These are phyloP conservation scores for Lecanosticta acicola DNA, from an alignment of 2,329 filamentous ascomycete genomes.

Conservation along the genomic window DNA sequence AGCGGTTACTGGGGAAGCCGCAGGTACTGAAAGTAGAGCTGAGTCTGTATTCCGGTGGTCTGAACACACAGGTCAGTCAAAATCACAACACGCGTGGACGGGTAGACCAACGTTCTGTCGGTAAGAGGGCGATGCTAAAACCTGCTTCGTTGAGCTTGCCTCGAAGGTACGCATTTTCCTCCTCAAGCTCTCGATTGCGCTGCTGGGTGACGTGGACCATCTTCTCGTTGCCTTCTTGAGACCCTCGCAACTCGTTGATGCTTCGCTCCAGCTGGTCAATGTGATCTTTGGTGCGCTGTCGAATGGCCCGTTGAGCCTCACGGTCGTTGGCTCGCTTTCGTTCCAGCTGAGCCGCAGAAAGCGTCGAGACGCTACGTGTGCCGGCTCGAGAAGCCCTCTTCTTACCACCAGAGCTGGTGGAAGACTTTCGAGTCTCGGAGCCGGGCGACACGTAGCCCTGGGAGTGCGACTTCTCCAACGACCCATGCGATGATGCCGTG, in stretches of 20 bases:
- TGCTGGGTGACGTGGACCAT: constrained; percentile 46
- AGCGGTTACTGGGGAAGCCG: constrained; percentile 22
- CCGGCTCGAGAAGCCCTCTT: constrained; percentile 50
- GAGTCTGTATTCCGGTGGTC: constrained; percentile 21
- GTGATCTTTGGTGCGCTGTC: constrained; percentile 54
- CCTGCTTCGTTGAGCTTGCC: constrained; percentile 45
- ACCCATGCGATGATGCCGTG: constrained; percentile 14
- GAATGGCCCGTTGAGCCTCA: constrained; percentile 55
- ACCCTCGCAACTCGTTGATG: constrained; percentile 48
- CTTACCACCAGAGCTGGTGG: constrained; percentile 35
- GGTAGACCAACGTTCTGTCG: constrained; percentile 15
- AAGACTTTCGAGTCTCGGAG: constrained; percentile 25
- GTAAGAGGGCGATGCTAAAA: constrained; percentile 22
- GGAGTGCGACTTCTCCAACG: constrained; percentile 22
- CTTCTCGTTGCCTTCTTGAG: constrained; percentile 43
- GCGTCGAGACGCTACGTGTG: constrained; percentile 52
- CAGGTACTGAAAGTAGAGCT: constrained; percentile 18
- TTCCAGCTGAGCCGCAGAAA: constrained; percentile 54
- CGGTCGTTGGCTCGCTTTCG: constrained; percentile 56
- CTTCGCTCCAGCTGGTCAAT: constrained; percentile 53
- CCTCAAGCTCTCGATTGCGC: constrained; percentile 50
- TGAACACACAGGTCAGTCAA: constrained; percentile 10
- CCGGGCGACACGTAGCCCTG: constrained; percentile 28
- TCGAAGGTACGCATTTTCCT: constrained; percentile 50
- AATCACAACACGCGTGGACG: not conserved